Conservation (phyloP, 345 rosid species). For the Rhodomyrtus tomentosa region DNA sequence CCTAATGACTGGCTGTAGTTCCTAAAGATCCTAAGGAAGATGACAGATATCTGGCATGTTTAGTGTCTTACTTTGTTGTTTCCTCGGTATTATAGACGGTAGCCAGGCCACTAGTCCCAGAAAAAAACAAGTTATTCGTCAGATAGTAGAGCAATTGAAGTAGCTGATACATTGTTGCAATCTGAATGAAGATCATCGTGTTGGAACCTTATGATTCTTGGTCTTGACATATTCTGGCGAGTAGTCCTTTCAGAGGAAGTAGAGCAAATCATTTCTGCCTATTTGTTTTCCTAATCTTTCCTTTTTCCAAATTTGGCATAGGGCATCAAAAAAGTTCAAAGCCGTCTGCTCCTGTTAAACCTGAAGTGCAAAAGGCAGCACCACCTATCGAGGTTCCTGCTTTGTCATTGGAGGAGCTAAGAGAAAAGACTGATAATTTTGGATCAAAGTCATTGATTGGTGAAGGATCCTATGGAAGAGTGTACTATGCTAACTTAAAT, state of each 20-base stretch:
- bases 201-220: background rate
- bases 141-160: background rate
- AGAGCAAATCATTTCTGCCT: background rate
- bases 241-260: background rate
- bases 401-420: conserved; percentile 29
- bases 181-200: background rate
- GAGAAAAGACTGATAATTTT: conserved; percentile 30
- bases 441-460: conserved; percentile 45
- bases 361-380: conserved; percentile 25
- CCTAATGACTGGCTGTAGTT: background rate
- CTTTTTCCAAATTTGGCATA: background rate
- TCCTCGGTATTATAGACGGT: background rate
- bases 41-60: background rate
- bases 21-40: background rate
- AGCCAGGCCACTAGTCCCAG: background rate
- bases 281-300: background rate
- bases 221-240: background rate
- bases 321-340: conserved; percentile 17
- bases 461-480: conserved; percentile 48
- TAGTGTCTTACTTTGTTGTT: background rate
- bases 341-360: conserved; percentile 19
- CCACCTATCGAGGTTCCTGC: conserved; percentile 31
- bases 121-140: background rate
- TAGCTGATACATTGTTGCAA: background rate
- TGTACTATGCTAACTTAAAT: conserved; percentile 27